Evolutionary conservation across 164 flowering plant genomes (phyloP), one percentile per base, ranked within the genome.

Genomic region (Echeveria elegans): DNA sequence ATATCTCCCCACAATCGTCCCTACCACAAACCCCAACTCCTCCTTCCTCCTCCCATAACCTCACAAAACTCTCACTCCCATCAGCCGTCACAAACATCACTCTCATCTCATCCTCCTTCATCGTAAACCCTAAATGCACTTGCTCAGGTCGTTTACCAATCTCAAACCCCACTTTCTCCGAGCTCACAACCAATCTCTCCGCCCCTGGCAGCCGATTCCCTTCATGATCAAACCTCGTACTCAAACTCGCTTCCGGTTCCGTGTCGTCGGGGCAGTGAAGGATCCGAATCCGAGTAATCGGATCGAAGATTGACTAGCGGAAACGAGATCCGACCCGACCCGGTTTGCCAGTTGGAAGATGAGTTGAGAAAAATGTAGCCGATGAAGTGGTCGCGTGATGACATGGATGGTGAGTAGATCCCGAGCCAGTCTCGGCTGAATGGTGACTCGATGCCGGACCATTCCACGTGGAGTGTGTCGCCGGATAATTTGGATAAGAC

Each of bases 141-240:
- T 95, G 99, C 72, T 86, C 92, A 63, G 96, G 96, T 10, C 89
- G 88, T 1, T 63, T 71, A 3, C 76, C 79, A 7, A 30, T 12
- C 43, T 64, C 79, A 68, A 94, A 86, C 53, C 78, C 68, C 32
- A 89, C 48, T 61, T 64, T 67, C 48, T 74, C 86, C 14, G 93
- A 83, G 40, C 52, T 65, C n/a, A 89, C 71, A 56, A 89, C 71
- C 60, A 78, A 69, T 47, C 82, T 90, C 53, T 72, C 67, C 12
- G 94, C 85, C 38, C 92, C 88, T 0, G 97, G 97, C 21, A 92
- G 52, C 0, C 96, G 97, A 63, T 95, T 95, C 47, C 82, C 81
- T 65, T 95, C 97, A n/a, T 88, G 87, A 66, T 95, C 97, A 5
- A 11, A 68, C 8, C 48, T 74, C 2, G 71, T 63, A 29, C 43